Evolutionary conservation across 768 basidiomycete genomes (phyloP), one percentile per base, ranked within the genome.

Genomic region (Pulveroboletus sp.): DNA sequence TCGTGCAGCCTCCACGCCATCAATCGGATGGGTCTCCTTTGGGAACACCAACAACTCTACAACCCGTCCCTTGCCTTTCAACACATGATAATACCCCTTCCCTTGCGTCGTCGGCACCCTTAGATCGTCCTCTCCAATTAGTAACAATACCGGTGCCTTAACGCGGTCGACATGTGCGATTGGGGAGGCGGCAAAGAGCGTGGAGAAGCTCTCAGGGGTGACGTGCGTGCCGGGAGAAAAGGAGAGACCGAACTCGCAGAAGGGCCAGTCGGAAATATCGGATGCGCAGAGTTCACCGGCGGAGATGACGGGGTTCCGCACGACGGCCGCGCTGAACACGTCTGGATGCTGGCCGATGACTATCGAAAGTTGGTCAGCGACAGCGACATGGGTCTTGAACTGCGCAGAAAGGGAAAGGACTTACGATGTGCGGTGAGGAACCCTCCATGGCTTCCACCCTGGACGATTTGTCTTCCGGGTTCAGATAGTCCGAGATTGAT

Each of bases 361-460:
- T 86, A 34, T 1, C 31, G 6, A 16, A 25, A 24, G 20, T 16
- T n/a, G n/a, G n/a, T n/a, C n/a, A n/a, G n/a, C 13, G 25, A 5
- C 25, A 27, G 9, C 25, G 25, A 27, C 25, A 5, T 9, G 25
- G 25, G 9, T 9, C 25, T 27, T 27, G 19, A 13, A 7, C 17
- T 21, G 16, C 10, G 16, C 7, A 20, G 24, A 25, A 14, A 23
- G 40, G 32, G 16, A 9, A 16, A 45, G 20, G 19, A 70, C 81
- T 53, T 57, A 84, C 82, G 66, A 56, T 85, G 83, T 0, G 73
- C 76, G 1, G 75, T 53, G 13, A 86, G 68, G 60, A 84, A 87
- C 2, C 86, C 86, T 0, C 85, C 85, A 50, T 90, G 87, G 39
- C 80, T 84, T 34, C 86, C 87, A 5, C 87, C 86, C 43, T 69